phyloP scores from a whole-genome alignment of 1,284 basidiomycete species.

The Tilletia horrida region DNA sequence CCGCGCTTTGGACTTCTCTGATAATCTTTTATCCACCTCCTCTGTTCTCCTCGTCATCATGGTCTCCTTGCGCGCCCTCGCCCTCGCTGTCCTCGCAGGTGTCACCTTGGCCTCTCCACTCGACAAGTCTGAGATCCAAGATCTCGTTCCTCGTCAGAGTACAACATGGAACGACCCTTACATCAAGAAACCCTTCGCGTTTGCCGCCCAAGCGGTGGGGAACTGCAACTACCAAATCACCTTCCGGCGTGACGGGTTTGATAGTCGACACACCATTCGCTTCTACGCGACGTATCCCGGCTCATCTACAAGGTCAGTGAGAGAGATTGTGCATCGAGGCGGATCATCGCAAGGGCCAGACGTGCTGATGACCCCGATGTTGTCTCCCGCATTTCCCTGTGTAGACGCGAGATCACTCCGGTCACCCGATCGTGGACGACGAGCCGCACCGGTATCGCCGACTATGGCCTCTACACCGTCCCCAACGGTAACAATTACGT shows the following conservation, averaged over 20 bases:
- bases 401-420: not conserved
- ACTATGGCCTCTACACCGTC: constrained; percentile 9
- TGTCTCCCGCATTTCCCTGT: not conserved
- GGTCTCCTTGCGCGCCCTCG: not conserved
- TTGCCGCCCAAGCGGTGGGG: not conserved
- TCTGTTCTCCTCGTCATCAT: not conserved
- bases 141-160: constrained; percentile 1
- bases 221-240: constrained; percentile 14
- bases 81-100: constrained; percentile 4
- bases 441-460: not conserved
- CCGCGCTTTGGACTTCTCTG: too few relatives aligned
- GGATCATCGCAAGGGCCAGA: not conserved
- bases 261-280: not conserved
- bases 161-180: not conserved
- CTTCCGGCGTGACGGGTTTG: constrained; percentile 7
- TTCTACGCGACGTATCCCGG: constrained; percentile 8
- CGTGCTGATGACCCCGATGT: not conserved
- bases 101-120: not conserved
- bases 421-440: not conserved
- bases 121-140: not conserved
- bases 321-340: not conserved
- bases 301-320: not conserved
- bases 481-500: constrained; percentile 3
- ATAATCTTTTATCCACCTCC: not conserved
- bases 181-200: constrained; percentile 11